Base-by-base conservation (phyloP, 1,284 basidiomycete genomes). In the Cutaneotrichosporon cutaneum region DNA sequence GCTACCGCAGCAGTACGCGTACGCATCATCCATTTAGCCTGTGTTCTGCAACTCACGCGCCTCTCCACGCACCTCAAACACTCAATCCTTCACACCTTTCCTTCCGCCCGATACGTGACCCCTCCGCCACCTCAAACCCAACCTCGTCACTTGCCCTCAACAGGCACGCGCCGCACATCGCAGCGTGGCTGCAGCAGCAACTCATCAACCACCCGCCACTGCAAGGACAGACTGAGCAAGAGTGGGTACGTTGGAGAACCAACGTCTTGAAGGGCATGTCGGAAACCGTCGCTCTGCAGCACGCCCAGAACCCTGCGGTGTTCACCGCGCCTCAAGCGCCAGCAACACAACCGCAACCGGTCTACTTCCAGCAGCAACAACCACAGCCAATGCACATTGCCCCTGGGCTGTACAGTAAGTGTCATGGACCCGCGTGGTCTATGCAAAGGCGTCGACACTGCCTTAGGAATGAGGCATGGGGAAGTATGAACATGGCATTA, bases 181-280 rank as follows among this genome's bases (percentile, higher is more conserved):
- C 58, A 42, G 60, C 60, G 14, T 74, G 72, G 72, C 67, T 74
- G 11, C 56, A 60, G 24, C 44, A 62, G 14, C 61, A 74, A 60
- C 59, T 72, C 2, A 21, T 14, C 0, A 11, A 26, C 3, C 54
- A 63, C 22, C 72, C 72, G 14, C 60, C 69, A 0, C 59, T 60
- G 2, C 30, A 44, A 11, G 62, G 61, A 11, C 63, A 68, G 54
- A 52, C 65, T 4, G 63, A 64, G 14, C 68, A 71, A 33, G 65
- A 69, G 32, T 74, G 72, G 72, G 47, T 72, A 14, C 52, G 65
- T 24, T 68, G 63, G 60, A 61, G 72, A 27, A 60, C 65, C 10
- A 62, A 59, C 45, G 65, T 71, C 2, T 62, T 61, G 9, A 65
- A 70, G 27, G 71, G 70, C 8, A 60, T 65, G 60, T 54, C 58